Percentiles rank a stretch among this genome's conserved stretches.
Conservation (phyloP, 2,329 filamentous ascomycete species). For the Colletotrichum sp. region DNA sequence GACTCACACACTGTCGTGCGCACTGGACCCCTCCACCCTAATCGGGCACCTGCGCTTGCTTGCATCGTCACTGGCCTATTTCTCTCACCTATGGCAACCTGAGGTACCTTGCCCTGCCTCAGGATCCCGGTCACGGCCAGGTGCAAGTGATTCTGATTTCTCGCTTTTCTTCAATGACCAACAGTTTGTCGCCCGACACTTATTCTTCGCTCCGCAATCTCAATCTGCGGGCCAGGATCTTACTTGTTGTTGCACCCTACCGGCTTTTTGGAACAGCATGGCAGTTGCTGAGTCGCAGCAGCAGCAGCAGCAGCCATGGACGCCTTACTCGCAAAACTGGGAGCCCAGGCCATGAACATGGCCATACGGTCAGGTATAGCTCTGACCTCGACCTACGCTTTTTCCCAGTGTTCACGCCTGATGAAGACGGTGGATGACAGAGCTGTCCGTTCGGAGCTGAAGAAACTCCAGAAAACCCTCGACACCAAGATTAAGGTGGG, state of each 20-base stretch:
- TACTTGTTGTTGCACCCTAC: neutral
- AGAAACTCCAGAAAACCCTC: conserved; percentile 73
- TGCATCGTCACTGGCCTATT: neutral
- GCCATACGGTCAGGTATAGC: conserved; percentile 87
- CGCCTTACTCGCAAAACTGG: conserved; percentile 57
- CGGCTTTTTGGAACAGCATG: neutral
- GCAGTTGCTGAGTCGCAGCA: neutral
- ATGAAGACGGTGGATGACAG: conserved; percentile 78
- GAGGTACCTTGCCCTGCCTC: neutral
- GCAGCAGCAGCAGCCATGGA: conserved; percentile 64
- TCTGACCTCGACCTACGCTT: conserved; percentile 84
- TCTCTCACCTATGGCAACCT: conserved; percentile 5
- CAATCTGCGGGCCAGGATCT: neutral
- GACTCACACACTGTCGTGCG: neutral
- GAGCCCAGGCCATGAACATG: conserved; percentile 84
- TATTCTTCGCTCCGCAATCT: neutral
- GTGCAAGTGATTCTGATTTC: neutral
- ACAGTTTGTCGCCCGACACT: neutral
- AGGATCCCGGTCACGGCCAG: neutral
- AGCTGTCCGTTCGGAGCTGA: conserved; percentile 71
- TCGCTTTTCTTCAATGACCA: neutral
- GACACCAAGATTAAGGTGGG: conserved; percentile 83
- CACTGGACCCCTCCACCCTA: neutral
- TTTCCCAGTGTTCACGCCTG: conserved; percentile 79
- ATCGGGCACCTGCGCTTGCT: neutral